Evolutionary conservation across 495 filamentous ascomycete species (phyloP), one percentile per base, ranked within the genome.

Genomic region (Clavariopsis aquatica): DNA sequence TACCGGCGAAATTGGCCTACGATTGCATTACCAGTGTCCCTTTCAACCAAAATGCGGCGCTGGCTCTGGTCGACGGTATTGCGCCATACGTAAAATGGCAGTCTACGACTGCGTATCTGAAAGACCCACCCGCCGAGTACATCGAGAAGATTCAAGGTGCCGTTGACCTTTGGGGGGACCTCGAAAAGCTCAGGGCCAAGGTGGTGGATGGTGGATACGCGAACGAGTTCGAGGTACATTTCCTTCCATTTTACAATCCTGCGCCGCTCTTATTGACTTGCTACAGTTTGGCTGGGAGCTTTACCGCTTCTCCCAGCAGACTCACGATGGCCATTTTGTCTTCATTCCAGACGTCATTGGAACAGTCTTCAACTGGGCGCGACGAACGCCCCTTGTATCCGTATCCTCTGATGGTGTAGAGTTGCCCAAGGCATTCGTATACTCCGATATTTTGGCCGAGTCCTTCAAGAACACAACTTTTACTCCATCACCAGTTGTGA

Each of bases 241-340:
- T 23, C 52, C 2, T 9, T 10, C 17, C 13, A 45, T 1, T n/a
- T 22, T 24, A 24, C 31, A 43, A 45, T 15, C 17, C 47, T 27
- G 22, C 7, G 19, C 23, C 7, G 12, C 41, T 15, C 12, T 27
- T 6, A 19, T 12, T 52, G 15, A 41, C 55, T 27, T 27, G 6
- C 15, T 29, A 31, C 55, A 73, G 66, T 75, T 75, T 49, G 69
- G 69, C 28, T 74, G 53, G 23, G 64, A 54, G 3, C 60, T 75
- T 8, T 75, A 75, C 59, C 38, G 27, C 15, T 41, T 71, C 8
- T 59, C 73, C 57, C 74, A 74, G 51, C 38, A 13, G 1, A 68
- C 74, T 5, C 74, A 76, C 38, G 72, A 76, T 55, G 74, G 74
- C 36, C 74, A 76, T 53, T 73, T 76, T 31, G 64, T 68, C 22